phyloP scores from a whole-genome alignment of 441 rosid genomes.

The Populus hybrid region DNA sequence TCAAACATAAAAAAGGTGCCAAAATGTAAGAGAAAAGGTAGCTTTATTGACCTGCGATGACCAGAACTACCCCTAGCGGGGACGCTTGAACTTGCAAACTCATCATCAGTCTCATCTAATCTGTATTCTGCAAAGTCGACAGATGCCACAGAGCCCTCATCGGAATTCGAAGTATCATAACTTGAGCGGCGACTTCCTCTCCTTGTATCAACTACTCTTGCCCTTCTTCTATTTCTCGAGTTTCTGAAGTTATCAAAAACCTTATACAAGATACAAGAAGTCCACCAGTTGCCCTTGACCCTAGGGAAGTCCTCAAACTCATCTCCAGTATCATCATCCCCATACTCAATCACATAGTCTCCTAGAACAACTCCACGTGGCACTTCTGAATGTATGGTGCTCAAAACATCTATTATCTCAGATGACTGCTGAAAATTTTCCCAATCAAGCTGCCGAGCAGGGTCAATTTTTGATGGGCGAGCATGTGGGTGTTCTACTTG shows the following conservation, averaged over 20 bases:
- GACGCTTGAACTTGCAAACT: conserved; percentile 49
- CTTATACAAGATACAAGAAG: conserved; percentile 87
- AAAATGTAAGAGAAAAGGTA: background rate
- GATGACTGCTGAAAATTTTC: conserved; percentile 97
- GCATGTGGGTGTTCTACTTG: conserved; percentile 81
- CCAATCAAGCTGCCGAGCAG: conserved; percentile 93
- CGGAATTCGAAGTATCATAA: conserved; percentile 76
- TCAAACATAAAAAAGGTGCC: background rate
- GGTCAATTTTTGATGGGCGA: conserved; percentile 85
- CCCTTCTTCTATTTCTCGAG: conserved; percentile 81
- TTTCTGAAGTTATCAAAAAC: conserved; percentile 85
- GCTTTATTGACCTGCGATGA: conserved; percentile 63
- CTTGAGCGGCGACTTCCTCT: conserved; percentile 71
- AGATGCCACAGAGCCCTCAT: conserved; percentile 87
- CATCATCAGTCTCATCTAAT: conserved; percentile 84
- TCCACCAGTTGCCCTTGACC: conserved; percentile 90
- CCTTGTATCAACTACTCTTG: conserved; percentile 69
- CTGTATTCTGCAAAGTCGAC: conserved; percentile 73
- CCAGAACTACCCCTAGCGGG: conserved; percentile 57
- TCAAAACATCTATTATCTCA: conserved; percentile 90
- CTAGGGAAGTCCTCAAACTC: conserved; percentile 83
- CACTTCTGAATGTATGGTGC: conserved; percentile 95
- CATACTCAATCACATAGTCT: conserved; percentile 95
- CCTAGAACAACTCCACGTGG: conserved; percentile 96
- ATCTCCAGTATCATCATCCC: conserved; percentile 82